A percentile compares a stretch with the other conserved stretches of the same genome.
phyloP scores from a whole-genome alignment of 441 rosid species.

The Gossypium aridum region DNA sequence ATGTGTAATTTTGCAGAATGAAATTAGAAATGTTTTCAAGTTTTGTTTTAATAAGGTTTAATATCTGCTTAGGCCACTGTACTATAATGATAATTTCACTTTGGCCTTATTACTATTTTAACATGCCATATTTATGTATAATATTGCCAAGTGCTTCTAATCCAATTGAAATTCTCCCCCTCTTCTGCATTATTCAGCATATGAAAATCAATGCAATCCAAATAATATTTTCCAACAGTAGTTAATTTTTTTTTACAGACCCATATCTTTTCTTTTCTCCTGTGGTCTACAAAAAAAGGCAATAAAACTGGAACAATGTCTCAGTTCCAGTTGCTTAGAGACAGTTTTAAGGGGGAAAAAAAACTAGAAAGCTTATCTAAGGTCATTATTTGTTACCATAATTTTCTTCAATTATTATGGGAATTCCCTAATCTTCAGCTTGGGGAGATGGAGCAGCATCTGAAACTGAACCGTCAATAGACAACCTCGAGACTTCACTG shows the following conservation, averaged over 20 bases:
- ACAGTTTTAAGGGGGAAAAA: not conserved
- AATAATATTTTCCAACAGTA: conserved; percentile 12
- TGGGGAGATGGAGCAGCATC: conserved; percentile 14
- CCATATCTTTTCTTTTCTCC: not conserved
- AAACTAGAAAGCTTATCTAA: not conserved
- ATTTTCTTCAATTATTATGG: not conserved
- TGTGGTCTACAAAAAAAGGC: conserved; percentile 9
- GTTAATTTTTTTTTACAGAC: conserved; percentile 13
- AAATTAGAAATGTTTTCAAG: not conserved
- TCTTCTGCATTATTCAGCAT: conserved; percentile 6
- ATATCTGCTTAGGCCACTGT: too few relatives aligned
- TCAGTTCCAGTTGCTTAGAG: not conserved
- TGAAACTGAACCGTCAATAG: conserved; percentile 31
- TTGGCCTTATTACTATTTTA: too few relatives aligned
- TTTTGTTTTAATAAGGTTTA: too few relatives aligned
- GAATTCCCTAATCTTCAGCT: not conserved
- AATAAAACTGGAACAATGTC: not conserved
- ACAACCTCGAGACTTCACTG: conserved; percentile 36
- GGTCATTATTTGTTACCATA: not conserved
- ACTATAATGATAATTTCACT: too few relatives aligned
- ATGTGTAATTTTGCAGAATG: not conserved
- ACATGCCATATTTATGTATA: too few relatives aligned
- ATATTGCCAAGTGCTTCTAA: too few relatives aligned
- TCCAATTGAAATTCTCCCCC: not conserved
- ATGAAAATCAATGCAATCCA: not conserved